Base-by-base conservation (phyloP, 306 rosid genomes). In the Pachyrhizus erosus region DNA sequence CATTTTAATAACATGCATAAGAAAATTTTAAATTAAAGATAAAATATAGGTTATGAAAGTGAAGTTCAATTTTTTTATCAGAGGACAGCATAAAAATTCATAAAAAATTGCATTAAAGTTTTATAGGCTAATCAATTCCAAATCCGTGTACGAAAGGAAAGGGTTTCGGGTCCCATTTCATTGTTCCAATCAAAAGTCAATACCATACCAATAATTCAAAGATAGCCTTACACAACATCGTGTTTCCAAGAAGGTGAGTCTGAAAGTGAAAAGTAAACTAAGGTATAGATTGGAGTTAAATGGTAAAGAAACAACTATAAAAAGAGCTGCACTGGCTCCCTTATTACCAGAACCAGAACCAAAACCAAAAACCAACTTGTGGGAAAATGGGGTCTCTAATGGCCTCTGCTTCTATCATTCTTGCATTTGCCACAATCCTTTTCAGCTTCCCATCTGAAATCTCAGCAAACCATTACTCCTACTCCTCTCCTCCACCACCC, bases 331-430 rank as follows among this genome's bases (percentile, higher is more conserved):
- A 34, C 10, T 18, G 3, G 80, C 34, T 7, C 8, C 11, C 1
- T 37, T 71, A 6, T 1, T 26, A 75, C 27, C 69, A 84, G 8
- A 75, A 80, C 78, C 70, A 45, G 67, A 76, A 48, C 87, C 34
- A 31, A 31, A 31, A 31, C 83, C 74, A 17, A 23, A 5, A 29
- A 10, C 7, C 3, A 68, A 42, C 43, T 9, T 39, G 43, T 10
- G 46, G 49, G 74, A 86, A 82, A 82, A 91, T 90, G 96, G 83
- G 93, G 84, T 83, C 89, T n/a, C 27, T 21, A 14, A 18, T 84
- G 83, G 66, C 87, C 82, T 76, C 75, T 17, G 68, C 88, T 54
- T 64, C 85, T 17, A 20, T 91, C 17, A 70, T 83, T 69, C 83
- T 88, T 29, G 84, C 91, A 26, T 79, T 91, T 5, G 86, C 87